Conservation (phyloP, 106 monocot species). For the Dendrobium chrysotoxum region DNA sequence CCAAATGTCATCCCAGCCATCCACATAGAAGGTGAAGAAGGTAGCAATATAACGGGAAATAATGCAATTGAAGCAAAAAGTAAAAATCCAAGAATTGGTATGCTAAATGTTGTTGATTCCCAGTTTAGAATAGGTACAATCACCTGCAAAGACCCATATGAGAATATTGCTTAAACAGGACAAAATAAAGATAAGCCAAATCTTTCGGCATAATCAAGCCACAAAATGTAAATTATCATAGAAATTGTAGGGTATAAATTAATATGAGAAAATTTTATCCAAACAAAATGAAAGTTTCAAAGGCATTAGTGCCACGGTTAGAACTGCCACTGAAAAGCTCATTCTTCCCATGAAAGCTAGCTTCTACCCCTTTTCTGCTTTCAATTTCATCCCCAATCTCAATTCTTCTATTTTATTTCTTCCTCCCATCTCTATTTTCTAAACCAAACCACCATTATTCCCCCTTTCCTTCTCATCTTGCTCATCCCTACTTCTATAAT, state of each 20-base stretch:
- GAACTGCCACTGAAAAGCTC: background rate
- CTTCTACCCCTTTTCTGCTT: too few species aligned
- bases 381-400: background rate
- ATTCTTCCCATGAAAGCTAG: too few species aligned
- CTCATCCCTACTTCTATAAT: background rate
- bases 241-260: background rate
- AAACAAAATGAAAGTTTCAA: background rate
- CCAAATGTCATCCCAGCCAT: conserved; percentile 79
- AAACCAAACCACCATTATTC: background rate
- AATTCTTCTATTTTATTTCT: background rate
- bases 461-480: background rate
- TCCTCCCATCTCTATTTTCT: background rate
- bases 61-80: conserved; percentile 60
- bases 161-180: background rate
- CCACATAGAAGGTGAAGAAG: conserved; percentile 84
- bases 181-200: background rate
- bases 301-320: background rate
- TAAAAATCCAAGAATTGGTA: conserved; percentile 55
- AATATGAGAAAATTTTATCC: background rate
- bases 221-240: background rate
- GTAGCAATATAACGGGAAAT: conserved; percentile 62
- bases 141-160: conserved; percentile 42
- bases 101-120: conserved; percentile 55
- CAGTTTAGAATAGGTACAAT: conserved; percentile 66
- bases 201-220: background rate